These are phyloP conservation scores for Colletotrichum sp. DNA, from an alignment of 2,329 filamentous ascomycete species.

Conservation along the genomic window DNA sequence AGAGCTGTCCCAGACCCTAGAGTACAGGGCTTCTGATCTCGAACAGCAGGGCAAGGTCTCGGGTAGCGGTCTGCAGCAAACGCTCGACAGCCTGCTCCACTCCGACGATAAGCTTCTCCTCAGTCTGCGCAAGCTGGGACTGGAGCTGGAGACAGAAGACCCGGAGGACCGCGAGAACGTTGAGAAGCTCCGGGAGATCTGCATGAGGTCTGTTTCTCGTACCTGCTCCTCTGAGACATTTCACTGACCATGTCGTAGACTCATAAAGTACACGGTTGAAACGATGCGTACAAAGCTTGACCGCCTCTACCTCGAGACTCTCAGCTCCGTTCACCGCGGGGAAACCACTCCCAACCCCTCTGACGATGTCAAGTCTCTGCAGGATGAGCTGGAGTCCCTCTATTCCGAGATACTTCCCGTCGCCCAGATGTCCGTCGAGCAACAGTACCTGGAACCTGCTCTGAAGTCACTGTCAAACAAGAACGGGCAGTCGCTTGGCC, in stretches of 20 bases:
- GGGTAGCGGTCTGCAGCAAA: slow-evolving; percentile 49
- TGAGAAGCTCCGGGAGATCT: slow-evolving; percentile 63
- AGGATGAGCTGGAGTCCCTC: slow-evolving; percentile 72
- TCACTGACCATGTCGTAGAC: slow-evolving; percentile 33
- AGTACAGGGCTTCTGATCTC: slow-evolving; percentile 51
- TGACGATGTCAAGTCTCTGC: slow-evolving; percentile 49
- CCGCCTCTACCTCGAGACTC: slow-evolving; percentile 57
- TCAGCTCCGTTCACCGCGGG: slow-evolving; percentile 30
- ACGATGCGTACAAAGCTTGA: slow-evolving; percentile 59
- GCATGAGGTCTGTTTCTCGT: slow-evolving; percentile 47
- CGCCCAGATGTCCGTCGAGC: slow-evolving; percentile 73
- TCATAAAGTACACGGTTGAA: slow-evolving; percentile 64
- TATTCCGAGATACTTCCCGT: slow-evolving; percentile 74
- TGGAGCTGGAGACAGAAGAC: slow-evolving; percentile 60
- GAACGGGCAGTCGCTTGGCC: slow-evolving; percentile 47
- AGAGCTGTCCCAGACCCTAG: slow-evolving; percentile 51
- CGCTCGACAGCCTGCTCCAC: slow-evolving; percentile 54
- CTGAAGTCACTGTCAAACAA: slow-evolving; percentile 48
- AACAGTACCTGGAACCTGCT: slow-evolving; percentile 69
- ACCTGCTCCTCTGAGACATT: background rate
- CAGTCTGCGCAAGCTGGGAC: slow-evolving; percentile 70
- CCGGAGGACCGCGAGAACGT: slow-evolving; percentile 58
- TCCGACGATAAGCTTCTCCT: slow-evolving; percentile 71
- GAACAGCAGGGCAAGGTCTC: slow-evolving; percentile 55
- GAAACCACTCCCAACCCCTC: slow-evolving; percentile 38